Conservation (phyloP, 1,284 basidiomycete genomes). For the Ceratobasidium sp. region DNA sequence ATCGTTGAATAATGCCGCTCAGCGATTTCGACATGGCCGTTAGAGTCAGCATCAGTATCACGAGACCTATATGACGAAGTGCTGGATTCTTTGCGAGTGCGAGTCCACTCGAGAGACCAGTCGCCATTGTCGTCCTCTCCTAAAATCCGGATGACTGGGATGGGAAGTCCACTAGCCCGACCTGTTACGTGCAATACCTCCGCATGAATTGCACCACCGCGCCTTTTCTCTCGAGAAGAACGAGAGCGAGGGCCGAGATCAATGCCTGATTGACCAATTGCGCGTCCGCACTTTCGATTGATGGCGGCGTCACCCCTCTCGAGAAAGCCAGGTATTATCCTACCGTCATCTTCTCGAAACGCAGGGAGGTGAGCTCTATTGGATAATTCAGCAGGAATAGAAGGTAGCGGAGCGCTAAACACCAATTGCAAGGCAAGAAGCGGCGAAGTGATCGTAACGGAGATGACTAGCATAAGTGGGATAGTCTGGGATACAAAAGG, state of each 20-base stretch:
- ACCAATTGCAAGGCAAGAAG: slow-evolving; percentile 9
- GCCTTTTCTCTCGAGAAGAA: too few relatives aligned
- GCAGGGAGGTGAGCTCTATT: background rate
- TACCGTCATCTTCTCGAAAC: background rate
- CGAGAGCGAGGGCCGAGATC: too few relatives aligned
- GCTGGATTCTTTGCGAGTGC: background rate
- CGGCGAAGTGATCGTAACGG: slow-evolving; percentile 23
- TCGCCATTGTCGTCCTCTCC: background rate
- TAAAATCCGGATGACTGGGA: background rate
- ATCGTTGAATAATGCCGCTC: background rate
- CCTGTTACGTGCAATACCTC: background rate
- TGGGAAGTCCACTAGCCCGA: background rate
- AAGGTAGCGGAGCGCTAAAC: background rate
- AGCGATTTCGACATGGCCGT: background rate
- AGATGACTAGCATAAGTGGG: background rate
- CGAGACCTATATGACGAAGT: background rate
- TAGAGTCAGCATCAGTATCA: background rate
- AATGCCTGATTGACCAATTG: too few relatives aligned
- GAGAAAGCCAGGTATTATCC: too few relatives aligned
- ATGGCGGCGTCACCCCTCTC: background rate
- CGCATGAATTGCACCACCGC: background rate
- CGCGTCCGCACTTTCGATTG: too few relatives aligned
- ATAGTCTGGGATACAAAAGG: background rate
- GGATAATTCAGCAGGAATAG: background rate
- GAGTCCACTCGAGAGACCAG: background rate